These are phyloP conservation scores for Tolypocladium paradoxum DNA, from an alignment of 2,329 filamentous ascomycete genomes.

Conservation along the genomic window DNA sequence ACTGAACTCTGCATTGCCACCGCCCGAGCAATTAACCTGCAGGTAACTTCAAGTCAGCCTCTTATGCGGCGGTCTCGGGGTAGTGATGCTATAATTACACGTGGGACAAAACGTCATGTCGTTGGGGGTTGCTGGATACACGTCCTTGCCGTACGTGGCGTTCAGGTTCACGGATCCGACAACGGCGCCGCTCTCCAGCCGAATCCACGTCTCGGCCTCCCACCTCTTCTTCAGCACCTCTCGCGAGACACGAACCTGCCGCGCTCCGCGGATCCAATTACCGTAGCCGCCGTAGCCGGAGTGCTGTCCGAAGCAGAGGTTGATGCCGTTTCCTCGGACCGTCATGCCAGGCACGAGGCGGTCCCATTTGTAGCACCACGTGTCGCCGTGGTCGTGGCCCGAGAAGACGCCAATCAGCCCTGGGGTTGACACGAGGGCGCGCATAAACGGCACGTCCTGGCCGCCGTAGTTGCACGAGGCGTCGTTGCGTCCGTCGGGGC, in stretches of 20 bases:
- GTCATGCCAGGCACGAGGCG: conserved; percentile 21
- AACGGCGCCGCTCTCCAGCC: conserved; percentile 43
- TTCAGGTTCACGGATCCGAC: conserved; percentile 46
- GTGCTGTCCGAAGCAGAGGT: conserved; percentile 52
- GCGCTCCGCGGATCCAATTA: conserved; percentile 48
- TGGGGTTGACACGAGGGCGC: conserved; percentile 41
- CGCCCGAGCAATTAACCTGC: not conserved
- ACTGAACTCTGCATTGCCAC: not conserved
- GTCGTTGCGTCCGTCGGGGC: conserved; percentile 25
- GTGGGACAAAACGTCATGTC: conserved; percentile 18
- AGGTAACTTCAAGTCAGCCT: not conserved
- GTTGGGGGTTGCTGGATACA: conserved; percentile 35
- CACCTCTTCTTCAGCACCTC: conserved; percentile 21
- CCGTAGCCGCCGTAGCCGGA: conserved; percentile 63
- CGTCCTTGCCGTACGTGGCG: conserved; percentile 45
- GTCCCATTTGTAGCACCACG: conserved; percentile 45
- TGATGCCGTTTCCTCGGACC: conserved; percentile 30
- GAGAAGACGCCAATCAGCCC: conserved; percentile 49
- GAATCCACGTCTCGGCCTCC: conserved; percentile 48
- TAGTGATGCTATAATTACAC: conserved; percentile 7
- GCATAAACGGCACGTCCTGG: conserved; percentile 53
- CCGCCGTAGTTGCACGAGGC: conserved; percentile 30
- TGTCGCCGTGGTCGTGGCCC: conserved; percentile 56
- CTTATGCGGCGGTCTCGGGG: conserved; percentile 4
- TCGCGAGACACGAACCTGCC: conserved; percentile 41